Percentiles rank a stretch among this genome's conserved stretches.
Evolutionary conservation across 345 rosid species (phyloP).

Genomic region (Arabidopsis arenosa): DNA sequence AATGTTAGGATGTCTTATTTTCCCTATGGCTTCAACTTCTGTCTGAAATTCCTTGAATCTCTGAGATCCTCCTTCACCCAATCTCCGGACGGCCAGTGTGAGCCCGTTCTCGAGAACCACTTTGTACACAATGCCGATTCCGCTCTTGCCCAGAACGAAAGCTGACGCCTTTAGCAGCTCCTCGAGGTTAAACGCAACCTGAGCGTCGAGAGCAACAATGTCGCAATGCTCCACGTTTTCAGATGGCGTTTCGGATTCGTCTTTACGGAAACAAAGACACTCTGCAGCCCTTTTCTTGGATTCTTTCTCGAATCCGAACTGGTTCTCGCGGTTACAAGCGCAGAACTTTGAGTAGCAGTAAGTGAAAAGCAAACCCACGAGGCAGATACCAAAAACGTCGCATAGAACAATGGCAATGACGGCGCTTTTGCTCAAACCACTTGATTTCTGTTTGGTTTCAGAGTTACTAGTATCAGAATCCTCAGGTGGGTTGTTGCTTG

Average conservation of each 20-base stretch:
- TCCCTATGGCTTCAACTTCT: slow-evolving; percentile 95
- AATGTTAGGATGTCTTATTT: slow-evolving; percentile 85
- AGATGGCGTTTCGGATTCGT: slow-evolving; percentile 75
- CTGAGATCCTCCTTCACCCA: slow-evolving; percentile 98
- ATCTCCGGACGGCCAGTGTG: slow-evolving; percentile 83
- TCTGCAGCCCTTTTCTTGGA: slow-evolving; percentile 56
- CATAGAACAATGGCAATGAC: slow-evolving; percentile 73
- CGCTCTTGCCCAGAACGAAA: slow-evolving; percentile 94
- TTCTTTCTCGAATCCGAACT: slow-evolving; percentile 61
- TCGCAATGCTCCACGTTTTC: slow-evolving; percentile 82
- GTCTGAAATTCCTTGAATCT: slow-evolving; percentile 95
- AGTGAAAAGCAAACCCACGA: slow-evolving; percentile 81
- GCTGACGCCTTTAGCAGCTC: slow-evolving; percentile 97
- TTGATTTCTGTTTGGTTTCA: slow-evolving; percentile 52
- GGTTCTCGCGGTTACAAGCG: slow-evolving; percentile 50
- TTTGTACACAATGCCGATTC: slow-evolving; percentile 95
- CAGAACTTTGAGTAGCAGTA: slow-evolving; percentile 80
- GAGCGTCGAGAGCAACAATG: slow-evolving; percentile 76
- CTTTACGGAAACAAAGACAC: slow-evolving; percentile 81
- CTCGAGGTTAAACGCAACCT: slow-evolving; percentile 84
- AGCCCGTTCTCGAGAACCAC: slow-evolving; percentile 93
- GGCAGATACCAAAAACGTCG: slow-evolving; percentile 86
- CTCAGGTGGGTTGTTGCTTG: slow-evolving; percentile 58
- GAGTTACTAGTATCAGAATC: slow-evolving; percentile 44
- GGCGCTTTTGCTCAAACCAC: slow-evolving; percentile 67